Conservation (phyloP, 331 rosid genomes). For the Malus hybrid region DNA sequence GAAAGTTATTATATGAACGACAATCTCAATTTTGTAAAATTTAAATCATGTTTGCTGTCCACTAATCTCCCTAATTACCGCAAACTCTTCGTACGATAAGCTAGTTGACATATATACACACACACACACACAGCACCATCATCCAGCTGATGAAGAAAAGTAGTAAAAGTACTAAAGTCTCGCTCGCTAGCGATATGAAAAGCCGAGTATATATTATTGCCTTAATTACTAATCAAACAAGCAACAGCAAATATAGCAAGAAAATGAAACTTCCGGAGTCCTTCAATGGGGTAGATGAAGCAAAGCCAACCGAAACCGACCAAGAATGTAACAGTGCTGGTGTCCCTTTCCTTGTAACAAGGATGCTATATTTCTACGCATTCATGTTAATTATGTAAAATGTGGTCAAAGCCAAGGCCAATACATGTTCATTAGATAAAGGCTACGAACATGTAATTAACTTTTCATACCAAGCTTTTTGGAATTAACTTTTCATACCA, state of each 20-base stretch:
- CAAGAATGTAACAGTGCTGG: neutral
- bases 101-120: too few species aligned
- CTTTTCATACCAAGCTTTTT: neutral
- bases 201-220: neutral
- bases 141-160: neutral
- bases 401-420: neutral
- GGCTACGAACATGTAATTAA: neutral
- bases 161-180: neutral
- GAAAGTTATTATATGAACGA: too few species aligned
- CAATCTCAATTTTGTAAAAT: too few species aligned
- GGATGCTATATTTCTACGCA: too few species aligned
- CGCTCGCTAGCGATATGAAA: too few species aligned
- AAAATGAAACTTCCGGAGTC: too few species aligned
- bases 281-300: neutral
- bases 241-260: neutral
- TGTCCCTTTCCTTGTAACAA: neutral
- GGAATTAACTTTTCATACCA: neutral
- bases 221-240: neutral
- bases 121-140: neutral
- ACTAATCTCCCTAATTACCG: neutral
- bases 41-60: too few species aligned
- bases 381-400: neutral
- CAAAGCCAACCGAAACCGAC: slow-evolving; percentile 11
- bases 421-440: slow-evolving; percentile 3
- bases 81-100: neutral